Evolutionary conservation across 2,329 filamentous ascomycete species (phyloP).

Genomic region (Chaetomiaceae sp.): DNA sequence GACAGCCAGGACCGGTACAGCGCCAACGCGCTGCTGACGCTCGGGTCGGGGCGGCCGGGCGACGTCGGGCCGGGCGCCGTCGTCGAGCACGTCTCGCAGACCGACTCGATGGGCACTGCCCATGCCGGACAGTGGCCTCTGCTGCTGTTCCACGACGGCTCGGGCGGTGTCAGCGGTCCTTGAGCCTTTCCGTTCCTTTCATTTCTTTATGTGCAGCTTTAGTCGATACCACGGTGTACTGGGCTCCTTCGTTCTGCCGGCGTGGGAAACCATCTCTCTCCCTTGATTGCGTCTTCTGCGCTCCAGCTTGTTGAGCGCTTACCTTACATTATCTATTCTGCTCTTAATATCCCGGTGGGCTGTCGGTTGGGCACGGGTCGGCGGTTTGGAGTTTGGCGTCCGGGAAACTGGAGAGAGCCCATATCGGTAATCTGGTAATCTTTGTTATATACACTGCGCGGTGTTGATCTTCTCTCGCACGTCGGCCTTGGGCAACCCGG

Average conservation of each 20-base stretch:
- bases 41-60: slow-evolving; percentile 32
- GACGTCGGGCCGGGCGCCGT: slow-evolving; percentile 13
- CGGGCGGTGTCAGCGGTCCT: slow-evolving; percentile 8
- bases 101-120: slow-evolving; percentile 10
- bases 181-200: background rate
- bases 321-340: too few species aligned
- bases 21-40: slow-evolving; percentile 42
- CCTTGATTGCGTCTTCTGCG: too few species aligned
- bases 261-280: too few species aligned
- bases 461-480: too few species aligned
- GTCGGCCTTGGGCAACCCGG: too few species aligned
- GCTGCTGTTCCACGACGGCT: slow-evolving; percentile 22
- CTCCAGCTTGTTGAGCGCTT: too few species aligned
- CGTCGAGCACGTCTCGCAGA: slow-evolving; percentile 16
- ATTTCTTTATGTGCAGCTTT: background rate
- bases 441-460: too few species aligned
- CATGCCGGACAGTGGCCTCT: slow-evolving; percentile 25
- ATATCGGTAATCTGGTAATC: too few species aligned
- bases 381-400: too few species aligned
- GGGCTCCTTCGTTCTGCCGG: background rate
- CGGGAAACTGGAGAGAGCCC: too few species aligned
- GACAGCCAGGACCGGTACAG: slow-evolving; percentile 45
- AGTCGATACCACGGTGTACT: slow-evolving; percentile 3
- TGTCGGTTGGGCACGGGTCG: too few species aligned
- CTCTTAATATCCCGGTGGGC: too few species aligned